Evolutionary conservation across 1,284 basidiomycete genomes (phyloP).

Genomic region (Ustilago trichophora): DNA sequence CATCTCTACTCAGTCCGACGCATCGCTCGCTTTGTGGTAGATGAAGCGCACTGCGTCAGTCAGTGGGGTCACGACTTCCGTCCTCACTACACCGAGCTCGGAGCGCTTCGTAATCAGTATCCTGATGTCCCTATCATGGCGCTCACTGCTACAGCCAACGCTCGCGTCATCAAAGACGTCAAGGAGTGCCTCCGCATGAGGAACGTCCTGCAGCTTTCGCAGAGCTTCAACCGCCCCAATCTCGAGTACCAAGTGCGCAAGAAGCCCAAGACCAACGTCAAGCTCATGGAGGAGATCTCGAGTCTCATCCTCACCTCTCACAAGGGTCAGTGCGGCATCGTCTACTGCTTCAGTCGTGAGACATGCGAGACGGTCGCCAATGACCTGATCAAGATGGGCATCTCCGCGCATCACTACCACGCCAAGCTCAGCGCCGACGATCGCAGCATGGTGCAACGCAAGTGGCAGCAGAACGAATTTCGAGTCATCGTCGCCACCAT

Average conservation of each 20-base stretch:
- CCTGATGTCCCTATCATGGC: slow-evolving; percentile 90
- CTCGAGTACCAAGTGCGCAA: slow-evolving; percentile 78
- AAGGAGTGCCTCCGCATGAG: slow-evolving; percentile 75
- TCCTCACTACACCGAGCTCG: slow-evolving; percentile 71
- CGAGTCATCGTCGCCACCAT: slow-evolving; percentile 89
- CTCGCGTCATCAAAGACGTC: slow-evolving; percentile 81
- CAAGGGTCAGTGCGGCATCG: slow-evolving; percentile 77
- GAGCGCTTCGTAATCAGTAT: slow-evolving; percentile 76
- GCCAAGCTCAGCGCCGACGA: slow-evolving; percentile 78
- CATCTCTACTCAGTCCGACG: slow-evolving; percentile 73
- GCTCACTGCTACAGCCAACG: slow-evolving; percentile 90
- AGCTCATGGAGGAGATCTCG: slow-evolving; percentile 74
- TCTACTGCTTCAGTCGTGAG: slow-evolving; percentile 81
- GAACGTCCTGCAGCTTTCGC: slow-evolving; percentile 68
- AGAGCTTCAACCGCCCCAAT: slow-evolving; percentile 93
- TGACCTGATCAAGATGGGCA: slow-evolving; percentile 72
- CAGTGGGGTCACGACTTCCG: slow-evolving; percentile 88
- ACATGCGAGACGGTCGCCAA: slow-evolving; percentile 83
- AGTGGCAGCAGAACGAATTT: slow-evolving; percentile 80
- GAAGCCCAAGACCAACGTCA: slow-evolving; percentile 68
- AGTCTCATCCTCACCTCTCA: slow-evolving; percentile 76
- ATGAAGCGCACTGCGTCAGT: slow-evolving; percentile 92
- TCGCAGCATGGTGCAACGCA: slow-evolving; percentile 74
- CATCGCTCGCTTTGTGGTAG: slow-evolving; percentile 89
- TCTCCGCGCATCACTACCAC: slow-evolving; percentile 85